These are phyloP conservation scores for Saturnispora sekii DNA, from an alignment of 805 yeast genomes.

Conservation along the genomic window DNA sequence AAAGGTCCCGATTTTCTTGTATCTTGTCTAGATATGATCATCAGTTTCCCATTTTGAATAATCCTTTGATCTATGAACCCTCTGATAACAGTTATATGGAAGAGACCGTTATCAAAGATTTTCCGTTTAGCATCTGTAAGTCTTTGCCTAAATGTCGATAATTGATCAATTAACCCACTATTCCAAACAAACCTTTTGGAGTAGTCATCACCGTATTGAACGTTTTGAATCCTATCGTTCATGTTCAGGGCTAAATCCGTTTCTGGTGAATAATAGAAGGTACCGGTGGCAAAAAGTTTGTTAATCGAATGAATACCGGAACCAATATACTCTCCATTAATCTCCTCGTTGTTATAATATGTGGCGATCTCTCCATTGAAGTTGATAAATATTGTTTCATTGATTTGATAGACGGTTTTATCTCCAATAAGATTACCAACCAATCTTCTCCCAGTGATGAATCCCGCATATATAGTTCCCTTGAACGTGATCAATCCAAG, in stretches of 20 bases:
- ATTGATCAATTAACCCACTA: constrained; percentile 34
- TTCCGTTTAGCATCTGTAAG: constrained; percentile 32
- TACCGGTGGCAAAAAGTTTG: constrained; percentile 35
- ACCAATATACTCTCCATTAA: constrained; percentile 10
- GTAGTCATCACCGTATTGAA: constrained; percentile 25
- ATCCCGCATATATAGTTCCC: constrained; percentile 44
- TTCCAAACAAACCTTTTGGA: constrained; percentile 45
- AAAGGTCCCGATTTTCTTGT: constrained; percentile 37
- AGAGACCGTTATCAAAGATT: constrained; percentile 37
- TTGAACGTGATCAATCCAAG: constrained; percentile 52
- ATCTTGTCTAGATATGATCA: constrained; percentile 43
- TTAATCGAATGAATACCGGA: constrained; percentile 24
- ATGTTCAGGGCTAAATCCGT: constrained; percentile 37
- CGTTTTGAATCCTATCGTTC: constrained; percentile 30
- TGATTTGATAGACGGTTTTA: constrained; percentile 43
- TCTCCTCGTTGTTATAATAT: constrained; percentile 4
- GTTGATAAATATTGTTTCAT: constrained; percentile 58
- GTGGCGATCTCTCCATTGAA: constrained; percentile 37
- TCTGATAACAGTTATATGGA: constrained; percentile 37
- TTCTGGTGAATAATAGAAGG: constrained; percentile 38
- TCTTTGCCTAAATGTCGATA: constrained; percentile 37
- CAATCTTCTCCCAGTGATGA: constrained; percentile 43
- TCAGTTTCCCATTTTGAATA: constrained; percentile 21
- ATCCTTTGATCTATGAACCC: constrained; percentile 38
- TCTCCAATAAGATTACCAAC: constrained; percentile 47